A percentile compares a stretch with the other conserved stretches of the same genome.
These are phyloP conservation scores for Volvox africanus DNA, from an alignment of 139 green algal genomes.

Conservation along the genomic window DNA sequence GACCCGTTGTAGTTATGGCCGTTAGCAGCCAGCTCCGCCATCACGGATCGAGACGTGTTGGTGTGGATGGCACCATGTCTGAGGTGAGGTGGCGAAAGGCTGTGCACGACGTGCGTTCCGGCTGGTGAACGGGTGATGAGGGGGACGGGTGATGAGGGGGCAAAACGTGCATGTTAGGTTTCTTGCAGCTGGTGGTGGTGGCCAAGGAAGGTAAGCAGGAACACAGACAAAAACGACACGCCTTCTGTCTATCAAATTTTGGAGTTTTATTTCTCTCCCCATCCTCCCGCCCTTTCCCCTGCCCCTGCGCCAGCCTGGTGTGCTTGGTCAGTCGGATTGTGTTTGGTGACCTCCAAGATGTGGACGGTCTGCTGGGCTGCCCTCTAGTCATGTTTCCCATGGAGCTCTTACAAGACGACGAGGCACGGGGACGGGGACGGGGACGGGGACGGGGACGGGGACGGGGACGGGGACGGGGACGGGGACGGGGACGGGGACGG, in stretches of 20 bases:
- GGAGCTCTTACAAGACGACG: constrained; percentile 22
- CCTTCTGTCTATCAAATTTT: too few relatives aligned
- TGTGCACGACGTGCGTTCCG: too few relatives aligned
- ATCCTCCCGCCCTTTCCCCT: not conserved
- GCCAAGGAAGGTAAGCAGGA: too few relatives aligned
- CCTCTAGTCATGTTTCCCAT: constrained; percentile 46
- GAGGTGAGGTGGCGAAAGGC: not conserved
- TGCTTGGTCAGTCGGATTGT: constrained; percentile 30
- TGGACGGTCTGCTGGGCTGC: constrained; percentile 58
- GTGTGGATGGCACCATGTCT: constrained; percentile 43
- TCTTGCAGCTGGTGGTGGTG: too few relatives aligned
- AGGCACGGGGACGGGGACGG: not conserved
- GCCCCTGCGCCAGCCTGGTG: constrained; percentile 2
- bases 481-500: too few relatives aligned
- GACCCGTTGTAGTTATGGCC: not conserved
- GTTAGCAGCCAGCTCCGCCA: not conserved
- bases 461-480: not conserved
- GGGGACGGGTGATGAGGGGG: too few relatives aligned
- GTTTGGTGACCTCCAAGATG: not conserved
- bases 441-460: not conserved
- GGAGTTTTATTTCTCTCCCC: not conserved
- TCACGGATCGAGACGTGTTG: constrained; percentile 12
- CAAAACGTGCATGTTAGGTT: too few relatives aligned
- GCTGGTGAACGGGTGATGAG: not conserved
- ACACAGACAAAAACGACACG: too few relatives aligned